Evolutionary conservation across 306 rosid species (phyloP), one percentile per base, ranked within the genome.

Genomic region (Oemleria cerasiformis): DNA sequence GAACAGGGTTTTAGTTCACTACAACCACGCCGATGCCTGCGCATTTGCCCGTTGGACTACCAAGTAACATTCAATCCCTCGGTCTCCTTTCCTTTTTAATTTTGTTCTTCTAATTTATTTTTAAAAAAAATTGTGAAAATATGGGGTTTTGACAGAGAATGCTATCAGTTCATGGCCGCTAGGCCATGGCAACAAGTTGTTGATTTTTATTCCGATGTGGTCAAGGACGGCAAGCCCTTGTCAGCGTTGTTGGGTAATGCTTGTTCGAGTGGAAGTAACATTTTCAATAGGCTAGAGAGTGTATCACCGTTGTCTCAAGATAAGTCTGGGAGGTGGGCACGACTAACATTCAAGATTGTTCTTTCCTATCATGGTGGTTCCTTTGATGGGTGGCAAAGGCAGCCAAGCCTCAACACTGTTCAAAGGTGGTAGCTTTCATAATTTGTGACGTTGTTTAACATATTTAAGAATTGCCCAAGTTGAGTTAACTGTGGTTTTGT

Each of bases 311-410:
- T 30, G 36, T 64, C 79, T 65, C 63, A 86, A 70, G 85, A 77
- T 44, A 83, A 80, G 69, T 30, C 73, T 54, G 96, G 97, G 79
- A 91, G 96, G 83, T 94, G 98, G 97, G 97, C 96, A 16, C 86
- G 98, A 61, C 15, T 65, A 13, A 94, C 90, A 1, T 91, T 94
- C 81, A 91, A 89, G 84, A 85, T 94, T 63, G 55, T 82, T 73
- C 85, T 91, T 73, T 90, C 95, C 3, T 91, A 91, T 73, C 88
- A 89, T 21, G 98, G 97, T 40, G 81, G 73, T 63, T 91, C 97
- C 2, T 91, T 91, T 85, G 96, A 94, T 73, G 98, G 98, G 39
- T 94, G 98, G 97, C 97, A 94, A 79, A 94, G 82, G 87, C 98
- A 94, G 77, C 98, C 98, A 1, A 90, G 78, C 43, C 82, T 91